These are phyloP conservation scores for Wickerhamiella azymoides DNA, from an alignment of 805 yeast genomes.

Conservation along the genomic window DNA sequence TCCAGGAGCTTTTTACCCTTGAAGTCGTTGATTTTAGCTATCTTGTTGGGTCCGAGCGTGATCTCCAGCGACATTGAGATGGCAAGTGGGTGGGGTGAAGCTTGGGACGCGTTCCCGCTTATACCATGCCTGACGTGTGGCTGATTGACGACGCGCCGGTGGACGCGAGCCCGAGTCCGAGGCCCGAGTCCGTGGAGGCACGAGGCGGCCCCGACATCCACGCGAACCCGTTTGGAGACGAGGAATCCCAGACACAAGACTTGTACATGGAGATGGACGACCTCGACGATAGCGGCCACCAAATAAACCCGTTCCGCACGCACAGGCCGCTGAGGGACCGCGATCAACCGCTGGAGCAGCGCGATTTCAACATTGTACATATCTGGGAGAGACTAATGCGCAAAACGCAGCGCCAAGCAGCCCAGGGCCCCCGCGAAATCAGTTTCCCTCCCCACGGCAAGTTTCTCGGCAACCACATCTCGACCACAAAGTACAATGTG, in stretches of 20 bases:
- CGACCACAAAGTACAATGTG: slow-evolving; percentile 87
- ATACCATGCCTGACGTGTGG: slow-evolving; percentile 16
- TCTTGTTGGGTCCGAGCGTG: slow-evolving; percentile 46
- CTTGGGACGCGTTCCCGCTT: not conserved
- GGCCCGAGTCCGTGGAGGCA: not conserved
- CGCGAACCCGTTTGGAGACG: slow-evolving; percentile 6
- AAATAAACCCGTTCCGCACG: slow-evolving; percentile 3
- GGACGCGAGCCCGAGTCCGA: not conserved
- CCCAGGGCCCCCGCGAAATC: slow-evolving; percentile 48
- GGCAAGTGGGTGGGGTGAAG: not conserved
- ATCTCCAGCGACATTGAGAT: not conserved
- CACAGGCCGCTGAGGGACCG: slow-evolving; percentile 3
- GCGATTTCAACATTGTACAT: slow-evolving; percentile 25
- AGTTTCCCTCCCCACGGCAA: slow-evolving; percentile 31
- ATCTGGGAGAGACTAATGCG: slow-evolving; percentile 20
- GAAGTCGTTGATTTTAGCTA: slow-evolving; percentile 60
- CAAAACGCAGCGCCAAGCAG: not conserved
- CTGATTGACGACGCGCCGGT: slow-evolving; percentile 13
- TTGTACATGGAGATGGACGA: slow-evolving; percentile 16
- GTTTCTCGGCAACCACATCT: slow-evolving; percentile 70
- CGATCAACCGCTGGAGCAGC: not conserved
- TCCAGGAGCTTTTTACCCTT: slow-evolving; percentile 58
- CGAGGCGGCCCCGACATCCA: not conserved
- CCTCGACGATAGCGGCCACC: slow-evolving; percentile 12
- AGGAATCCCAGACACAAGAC: slow-evolving; percentile 8